Percentiles rank a stretch among this genome's conserved stretches.
Conservation (phyloP, 805 yeast genomes). For the Huiozyma sinensis region DNA sequence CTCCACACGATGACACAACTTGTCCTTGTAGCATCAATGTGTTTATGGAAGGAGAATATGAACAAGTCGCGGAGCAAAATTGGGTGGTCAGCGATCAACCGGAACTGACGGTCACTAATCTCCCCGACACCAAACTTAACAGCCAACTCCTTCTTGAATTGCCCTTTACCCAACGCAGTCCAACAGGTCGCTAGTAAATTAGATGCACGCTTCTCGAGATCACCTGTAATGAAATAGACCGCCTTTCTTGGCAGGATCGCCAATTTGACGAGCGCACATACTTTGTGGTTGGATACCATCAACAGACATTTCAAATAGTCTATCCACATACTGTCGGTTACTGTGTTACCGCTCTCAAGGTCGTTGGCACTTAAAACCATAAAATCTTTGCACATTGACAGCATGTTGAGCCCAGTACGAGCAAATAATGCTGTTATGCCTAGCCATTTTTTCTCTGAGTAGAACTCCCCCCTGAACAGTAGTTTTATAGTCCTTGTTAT, state of each 20-base stretch:
- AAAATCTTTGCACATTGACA: conserved; percentile 43
- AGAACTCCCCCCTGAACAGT: conserved; percentile 44
- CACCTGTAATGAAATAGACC: conserved; percentile 50
- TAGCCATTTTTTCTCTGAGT: conserved; percentile 65
- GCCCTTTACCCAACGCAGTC: conserved; percentile 62
- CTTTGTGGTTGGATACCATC: conserved; percentile 51
- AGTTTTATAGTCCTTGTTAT: conserved; percentile 41
- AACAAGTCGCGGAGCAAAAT: conserved; percentile 54
- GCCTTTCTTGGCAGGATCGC: conserved; percentile 67
- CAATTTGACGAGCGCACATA: conserved; percentile 58
- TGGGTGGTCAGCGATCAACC: conserved; percentile 46
- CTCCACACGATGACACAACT: conserved; percentile 65
- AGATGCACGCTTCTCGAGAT: conserved; percentile 51
- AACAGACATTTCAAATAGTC: conserved; percentile 48
- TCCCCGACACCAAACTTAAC: conserved; percentile 46
- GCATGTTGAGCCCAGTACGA: conserved; percentile 43
- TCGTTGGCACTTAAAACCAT: conserved; percentile 43
- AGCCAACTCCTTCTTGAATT: conserved; percentile 40
- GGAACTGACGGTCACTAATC: conserved; percentile 64
- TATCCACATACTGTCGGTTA: conserved; percentile 49
- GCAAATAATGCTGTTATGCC: conserved; percentile 50
- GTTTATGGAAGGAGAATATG: conserved; percentile 58
- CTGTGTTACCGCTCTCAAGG: neutral
- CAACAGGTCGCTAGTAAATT: conserved; percentile 49
- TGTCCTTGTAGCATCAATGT: conserved; percentile 46